Base-by-base conservation (phyloP, 495 filamentous ascomycete genomes). In the Daldinia childiae region DNA sequence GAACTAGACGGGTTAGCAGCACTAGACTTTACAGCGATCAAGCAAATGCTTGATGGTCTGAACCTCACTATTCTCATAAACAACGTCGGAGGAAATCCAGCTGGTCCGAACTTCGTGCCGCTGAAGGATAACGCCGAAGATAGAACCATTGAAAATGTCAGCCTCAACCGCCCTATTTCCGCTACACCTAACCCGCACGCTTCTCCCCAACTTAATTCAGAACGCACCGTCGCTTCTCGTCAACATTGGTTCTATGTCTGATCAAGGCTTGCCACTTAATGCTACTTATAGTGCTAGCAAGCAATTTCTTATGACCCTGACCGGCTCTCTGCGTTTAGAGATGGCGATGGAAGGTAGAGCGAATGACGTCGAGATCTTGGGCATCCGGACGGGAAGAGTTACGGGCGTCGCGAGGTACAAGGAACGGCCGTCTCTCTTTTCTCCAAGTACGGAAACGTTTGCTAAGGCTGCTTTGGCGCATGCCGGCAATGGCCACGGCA, bases 181-280 rank as follows among this genome's bases (percentile, higher is more conserved):
- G n/a, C 6, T 45, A 45, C 17, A 45, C 3, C 41, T 45, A 11
- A 21, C 41, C n/a, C 41, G 17, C n/a, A 9, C n/a, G 17, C 41
- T 45, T 45, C 41, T 45, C 41, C 41, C 41, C 7, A 45, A 45
- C n/a, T 17, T 45, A 3, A 45, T 45, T 4, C 41, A 19, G 8
- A 45, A 45, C 17, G 6, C 41, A 19, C 41, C 41, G 14, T 7
- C 41, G 17, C 41, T 45, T 6, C 5, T 45, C 41, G 21, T 45
- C n/a, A 45, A 62, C 45, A 56, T 76, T 17, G 69, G 74, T 3
- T 69, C 71, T 14, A 29, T 75, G 14, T 59, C 74, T 24, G 72
- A 76, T 11, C 30, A 32, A 32, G 30, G 30, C 8, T 11, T 32
- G 30, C 30, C 30, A 30, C 6, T 8, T 0, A 30, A 30, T 30